These are phyloP conservation scores for Leishmania lainsoni DNA, from an alignment of 208 protist species.

Conservation along the genomic window DNA sequence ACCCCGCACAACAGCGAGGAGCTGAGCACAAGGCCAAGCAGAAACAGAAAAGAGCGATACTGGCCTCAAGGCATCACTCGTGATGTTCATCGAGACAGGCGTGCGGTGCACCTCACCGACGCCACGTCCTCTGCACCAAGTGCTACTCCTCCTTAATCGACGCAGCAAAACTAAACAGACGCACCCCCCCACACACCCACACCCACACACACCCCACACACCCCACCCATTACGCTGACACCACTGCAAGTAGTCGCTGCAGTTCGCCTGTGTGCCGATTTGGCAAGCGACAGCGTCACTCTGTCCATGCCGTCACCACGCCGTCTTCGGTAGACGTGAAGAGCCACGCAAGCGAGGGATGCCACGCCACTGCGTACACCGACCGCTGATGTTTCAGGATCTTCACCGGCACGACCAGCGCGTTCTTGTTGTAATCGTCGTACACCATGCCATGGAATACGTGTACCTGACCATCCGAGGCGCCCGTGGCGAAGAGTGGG, in stretches of 20 bases:
- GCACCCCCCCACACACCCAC: conserved; percentile 4
- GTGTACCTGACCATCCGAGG: conserved; percentile 96
- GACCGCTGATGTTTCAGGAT: conserved; percentile 95
- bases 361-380: conserved; percentile 95
- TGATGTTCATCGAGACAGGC: background rate
- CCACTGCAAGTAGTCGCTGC: no score
- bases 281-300: conserved; percentile 35
- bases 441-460: conserved; percentile 96
- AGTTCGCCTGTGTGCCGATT: background rate
- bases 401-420: conserved; percentile 99
- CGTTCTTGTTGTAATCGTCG: conserved; percentile 98
- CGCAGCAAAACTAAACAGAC: background rate
- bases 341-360: conserved; percentile 99
- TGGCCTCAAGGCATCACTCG: background rate
- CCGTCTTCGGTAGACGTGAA: conserved; percentile 98
- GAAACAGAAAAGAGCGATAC: background rate
- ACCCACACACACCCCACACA: background rate
- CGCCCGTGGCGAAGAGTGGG: conserved; percentile 97
- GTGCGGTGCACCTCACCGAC: background rate
- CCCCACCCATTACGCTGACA: background rate
- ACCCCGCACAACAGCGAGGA: background rate
- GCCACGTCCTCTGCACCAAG: background rate
- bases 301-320: conserved; percentile 92
- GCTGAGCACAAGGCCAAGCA: background rate
- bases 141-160: background rate